Evolutionary conservation across 768 basidiomycete species (phyloP).

Genomic region (Termitomyces sp.): DNA sequence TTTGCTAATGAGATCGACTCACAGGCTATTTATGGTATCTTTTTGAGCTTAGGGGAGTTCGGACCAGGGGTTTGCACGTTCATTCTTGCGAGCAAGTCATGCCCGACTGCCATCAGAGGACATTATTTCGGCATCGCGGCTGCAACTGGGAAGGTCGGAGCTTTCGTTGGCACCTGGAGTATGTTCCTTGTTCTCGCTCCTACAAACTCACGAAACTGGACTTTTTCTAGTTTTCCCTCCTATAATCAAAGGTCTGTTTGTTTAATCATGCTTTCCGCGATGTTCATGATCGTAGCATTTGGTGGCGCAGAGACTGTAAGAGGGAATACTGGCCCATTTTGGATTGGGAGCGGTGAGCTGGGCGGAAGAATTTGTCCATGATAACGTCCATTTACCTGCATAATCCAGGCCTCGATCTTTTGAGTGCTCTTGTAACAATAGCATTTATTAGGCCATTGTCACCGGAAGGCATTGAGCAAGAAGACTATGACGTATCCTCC

Average conservation of each 20-base stretch:
- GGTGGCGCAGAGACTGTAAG: conserved; percentile 42
- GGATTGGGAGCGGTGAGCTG: conserved; percentile 60
- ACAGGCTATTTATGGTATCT: conserved; percentile 83
- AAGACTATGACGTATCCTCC: conserved; percentile 20
- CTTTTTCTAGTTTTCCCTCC: conserved; percentile 48
- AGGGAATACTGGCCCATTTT: conserved; percentile 82
- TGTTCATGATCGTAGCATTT: conserved; percentile 38
- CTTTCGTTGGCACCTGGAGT: conserved; percentile 80
- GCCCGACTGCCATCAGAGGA: conserved; percentile 79
- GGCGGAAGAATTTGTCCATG: not conserved
- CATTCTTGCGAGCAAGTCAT: conserved; percentile 75
- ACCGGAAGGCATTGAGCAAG: conserved; percentile 72
- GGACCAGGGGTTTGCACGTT: conserved; percentile 77
- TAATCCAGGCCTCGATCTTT: conserved; percentile 52
- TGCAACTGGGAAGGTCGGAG: conserved; percentile 78
- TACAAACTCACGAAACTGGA: not conserved
- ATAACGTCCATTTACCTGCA: not conserved
- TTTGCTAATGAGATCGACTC: not conserved
- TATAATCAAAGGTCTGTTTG: conserved; percentile 49
- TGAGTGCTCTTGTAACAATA: conserved; percentile 69
- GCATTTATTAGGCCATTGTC: conserved; percentile 69
- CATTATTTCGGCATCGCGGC: conserved; percentile 86
- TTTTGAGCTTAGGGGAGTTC: conserved; percentile 83
- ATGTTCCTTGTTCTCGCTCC: conserved; percentile 16
- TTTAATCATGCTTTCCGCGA: not conserved